Evolutionary conservation across 2,329 filamentous ascomycete genomes (phyloP), one percentile per base, ranked within the genome.

Genomic region (Xenosphaeropsis pyriputrescens): DNA sequence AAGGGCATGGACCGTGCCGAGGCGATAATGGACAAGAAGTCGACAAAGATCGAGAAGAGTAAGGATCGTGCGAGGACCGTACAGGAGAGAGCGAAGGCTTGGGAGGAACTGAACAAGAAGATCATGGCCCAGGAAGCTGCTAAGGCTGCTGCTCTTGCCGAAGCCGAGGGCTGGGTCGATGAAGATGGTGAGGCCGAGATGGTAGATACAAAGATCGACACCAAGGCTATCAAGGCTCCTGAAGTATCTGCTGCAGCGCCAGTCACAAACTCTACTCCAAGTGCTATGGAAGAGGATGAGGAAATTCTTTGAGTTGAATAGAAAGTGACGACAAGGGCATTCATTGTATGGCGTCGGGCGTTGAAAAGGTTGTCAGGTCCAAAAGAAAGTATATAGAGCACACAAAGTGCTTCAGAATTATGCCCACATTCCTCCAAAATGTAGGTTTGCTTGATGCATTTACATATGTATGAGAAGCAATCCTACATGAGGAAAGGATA

Each of bases 1-100:
- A 69, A 64, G 50, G 68, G 61, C 36, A 58, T 71, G 43, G 72
- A 76, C 53, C 67, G 68, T 49, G 75, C 73, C 19, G 70, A 70
- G 52, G 71, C 70, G 29, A 55, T 79, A 38, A 57, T 69, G 52
- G 75, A 77, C 52, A 67, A 71, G 45, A 78, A 69, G 9, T 61
- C 63, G 43, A 59, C 51, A 46, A 77, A 75, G 57, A 57, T 73
- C 22, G 59, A 67, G 52, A 67, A 63, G 55, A 77, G 72, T 53
- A 62, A 70, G 45, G 61, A 55, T 9, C 59, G 65, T 36, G 63
- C 65, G 1, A 58, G 60, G 40, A 57, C 47, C 13, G 61, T 73
- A 7, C 63, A 72, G 46, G 51, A 58, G 32, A 57, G 73, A 43
- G 61, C 62, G 15, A 70, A 70, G 52, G 57, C 58, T 4, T 78